phyloP scores from a whole-genome alignment of 805 yeast species.

The Yarrowia bubula region DNA sequence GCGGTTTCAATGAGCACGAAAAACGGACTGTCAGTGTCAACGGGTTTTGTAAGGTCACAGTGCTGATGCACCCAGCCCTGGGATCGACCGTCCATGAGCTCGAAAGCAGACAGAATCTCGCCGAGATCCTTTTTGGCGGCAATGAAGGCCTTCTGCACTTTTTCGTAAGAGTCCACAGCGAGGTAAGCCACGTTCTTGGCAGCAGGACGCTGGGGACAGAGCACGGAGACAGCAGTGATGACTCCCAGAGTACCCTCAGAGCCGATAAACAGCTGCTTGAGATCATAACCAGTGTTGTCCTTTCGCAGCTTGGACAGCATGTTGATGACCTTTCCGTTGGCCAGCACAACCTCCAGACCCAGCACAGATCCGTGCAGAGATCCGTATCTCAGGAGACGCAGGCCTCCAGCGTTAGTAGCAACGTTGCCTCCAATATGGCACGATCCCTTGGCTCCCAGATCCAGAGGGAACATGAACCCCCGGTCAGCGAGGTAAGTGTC shows the following conservation, averaged over 20 bases:
- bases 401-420: constrained; percentile 96
- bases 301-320: constrained; percentile 84
- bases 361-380: constrained; percentile 88
- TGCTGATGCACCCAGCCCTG: constrained; percentile 45
- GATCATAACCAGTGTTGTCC: constrained; percentile 93
- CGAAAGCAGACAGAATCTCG: constrained; percentile 89
- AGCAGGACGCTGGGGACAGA: constrained; percentile 86
- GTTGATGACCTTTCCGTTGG: constrained; percentile 79
- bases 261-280: constrained; percentile 90
- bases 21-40: constrained; percentile 80
- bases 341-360: constrained; percentile 89
- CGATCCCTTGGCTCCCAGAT: constrained; percentile 94
- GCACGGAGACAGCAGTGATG: constrained; percentile 83
- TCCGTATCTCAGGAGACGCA: constrained; percentile 82
- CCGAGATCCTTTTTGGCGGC: constrained; percentile 74
- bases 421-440: constrained; percentile 95
- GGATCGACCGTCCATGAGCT: constrained; percentile 85
- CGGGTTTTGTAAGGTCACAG: constrained; percentile 63
- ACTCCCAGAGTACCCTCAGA: constrained; percentile 91
- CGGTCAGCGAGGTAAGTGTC: constrained; percentile 71
- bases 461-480: constrained; percentile 91
- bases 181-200: constrained; percentile 85
- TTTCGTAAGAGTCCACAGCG: constrained; percentile 75
- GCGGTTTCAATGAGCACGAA: constrained; percentile 90
- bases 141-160: constrained; percentile 78